Percentiles rank a stretch among this genome's conserved stretches.
Evolutionary conservation across 768 basidiomycete genomes (phyloP).

Genomic region (Artomyces pyxidatus): DNA sequence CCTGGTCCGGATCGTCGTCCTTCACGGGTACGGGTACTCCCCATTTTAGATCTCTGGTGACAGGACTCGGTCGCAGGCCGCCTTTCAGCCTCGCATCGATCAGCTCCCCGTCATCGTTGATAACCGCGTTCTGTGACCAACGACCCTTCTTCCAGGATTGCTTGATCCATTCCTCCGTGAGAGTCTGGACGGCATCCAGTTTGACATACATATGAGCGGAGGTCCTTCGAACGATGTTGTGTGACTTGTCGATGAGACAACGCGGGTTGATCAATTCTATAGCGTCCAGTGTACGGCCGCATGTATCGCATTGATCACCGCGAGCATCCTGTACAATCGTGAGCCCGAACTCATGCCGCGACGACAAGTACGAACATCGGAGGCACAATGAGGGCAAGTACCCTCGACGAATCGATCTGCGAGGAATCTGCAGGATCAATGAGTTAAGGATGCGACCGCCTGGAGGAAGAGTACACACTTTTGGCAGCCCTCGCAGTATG

Average conservation of each 20-base stretch:
- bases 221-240: conserved; percentile 63
- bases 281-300: conserved; percentile 87
- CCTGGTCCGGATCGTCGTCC: conserved; percentile 65
- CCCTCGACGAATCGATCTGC: conserved; percentile 98
- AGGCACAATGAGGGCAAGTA: conserved; percentile 90
- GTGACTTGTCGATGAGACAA: conserved; percentile 79
- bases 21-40: conserved; percentile 84
- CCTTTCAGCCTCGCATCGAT: conserved; percentile 82
- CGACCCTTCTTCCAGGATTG: conserved; percentile 69
- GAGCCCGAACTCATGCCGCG: background rate
- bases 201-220: conserved; percentile 91
- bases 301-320: conserved; percentile 96
- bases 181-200: conserved; percentile 75
- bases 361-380: conserved; percentile 45
- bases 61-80: conserved; percentile 80
- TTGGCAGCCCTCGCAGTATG: conserved; percentile 87
- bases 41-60: conserved; percentile 94
- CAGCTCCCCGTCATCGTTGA: conserved; percentile 81
- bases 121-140: conserved; percentile 91
- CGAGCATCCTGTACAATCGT: conserved; percentile 66
- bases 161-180: conserved; percentile 84
- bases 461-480: conserved; percentile 40
- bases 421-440: conserved; percentile 53
- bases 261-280: conserved; percentile 92
- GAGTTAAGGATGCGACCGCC: conserved; percentile 7